Evolutionary conservation across 2,329 filamentous ascomycete species (phyloP).

Genomic region (Colletotrichum incanum): DNA sequence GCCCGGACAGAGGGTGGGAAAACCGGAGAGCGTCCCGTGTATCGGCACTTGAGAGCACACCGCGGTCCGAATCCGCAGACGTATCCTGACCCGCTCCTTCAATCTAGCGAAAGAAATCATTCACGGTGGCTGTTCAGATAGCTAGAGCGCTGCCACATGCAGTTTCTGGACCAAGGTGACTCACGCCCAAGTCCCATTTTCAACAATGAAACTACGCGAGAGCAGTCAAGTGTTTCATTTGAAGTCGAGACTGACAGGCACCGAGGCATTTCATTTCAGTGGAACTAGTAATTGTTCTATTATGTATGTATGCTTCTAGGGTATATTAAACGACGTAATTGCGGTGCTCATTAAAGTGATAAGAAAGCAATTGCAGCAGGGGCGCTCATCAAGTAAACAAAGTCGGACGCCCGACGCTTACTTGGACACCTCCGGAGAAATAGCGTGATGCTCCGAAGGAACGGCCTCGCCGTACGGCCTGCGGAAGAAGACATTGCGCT

Average conservation of each 20-base stretch:
- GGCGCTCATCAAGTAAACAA: not conserved
- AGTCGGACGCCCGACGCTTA: not conserved
- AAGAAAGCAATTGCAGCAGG: not conserved
- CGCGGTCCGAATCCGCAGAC: too few relatives aligned
- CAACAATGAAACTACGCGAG: not conserved
- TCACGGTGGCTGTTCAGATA: too few relatives aligned
- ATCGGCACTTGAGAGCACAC: too few relatives aligned
- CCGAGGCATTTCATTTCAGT: not conserved
- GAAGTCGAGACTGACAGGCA: not conserved
- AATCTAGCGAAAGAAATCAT: too few relatives aligned
- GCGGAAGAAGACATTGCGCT: conserved; percentile 67
- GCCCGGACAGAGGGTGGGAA: too few relatives aligned
- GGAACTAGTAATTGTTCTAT: conserved; percentile 14
- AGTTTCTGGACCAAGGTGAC: too few relatives aligned
- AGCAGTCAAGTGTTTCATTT: not conserved
- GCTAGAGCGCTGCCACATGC: too few relatives aligned
- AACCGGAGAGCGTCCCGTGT: too few relatives aligned
- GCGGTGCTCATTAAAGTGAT: not conserved
- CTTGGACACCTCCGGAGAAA: conserved; percentile 21
- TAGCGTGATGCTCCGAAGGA: conserved; percentile 11
- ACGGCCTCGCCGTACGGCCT: conserved; percentile 52
- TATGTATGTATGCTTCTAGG: conserved; percentile 22
- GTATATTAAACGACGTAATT: conserved; percentile 25
- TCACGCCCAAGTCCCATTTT: too few relatives aligned
- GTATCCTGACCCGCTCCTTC: too few relatives aligned